A percentile compares a stretch with the other conserved stretches of the same genome.
Evolutionary conservation across 495 filamentous ascomycete species (phyloP).

Genomic region (Penicillium antarcticum): DNA sequence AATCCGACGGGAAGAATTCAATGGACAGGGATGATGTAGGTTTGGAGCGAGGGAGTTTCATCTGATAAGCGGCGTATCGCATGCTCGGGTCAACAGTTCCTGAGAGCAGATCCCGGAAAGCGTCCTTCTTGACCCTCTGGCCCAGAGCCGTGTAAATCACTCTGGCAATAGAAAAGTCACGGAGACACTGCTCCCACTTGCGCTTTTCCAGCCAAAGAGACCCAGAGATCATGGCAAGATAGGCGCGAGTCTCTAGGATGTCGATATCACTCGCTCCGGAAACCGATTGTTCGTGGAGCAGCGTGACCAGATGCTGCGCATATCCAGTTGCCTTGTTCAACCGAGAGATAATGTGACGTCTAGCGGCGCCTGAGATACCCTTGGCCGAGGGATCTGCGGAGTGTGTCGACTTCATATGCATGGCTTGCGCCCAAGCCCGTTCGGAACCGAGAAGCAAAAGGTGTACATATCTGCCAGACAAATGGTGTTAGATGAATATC

Average conservation of each 20-base stretch:
- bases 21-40: constrained; percentile 74
- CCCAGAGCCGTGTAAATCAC: constrained; percentile 79
- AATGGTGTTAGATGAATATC: background rate
- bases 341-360: constrained; percentile 83
- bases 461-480: constrained; percentile 62
- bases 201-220: constrained; percentile 80
- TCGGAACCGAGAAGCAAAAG: constrained; percentile 82
- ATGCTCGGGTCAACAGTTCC: constrained; percentile 90
- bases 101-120: constrained; percentile 80
- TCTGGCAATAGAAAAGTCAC: constrained; percentile 68
- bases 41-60: constrained; percentile 77
- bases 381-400: constrained; percentile 67
- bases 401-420: constrained; percentile 86
- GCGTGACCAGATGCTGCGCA: constrained; percentile 63
- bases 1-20: constrained; percentile 65
- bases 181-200: constrained; percentile 76
- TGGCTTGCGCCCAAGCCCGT: constrained; percentile 93
- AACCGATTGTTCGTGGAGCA: constrained; percentile 55
- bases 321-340: constrained; percentile 72
- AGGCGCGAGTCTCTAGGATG: constrained; percentile 83
- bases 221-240: constrained; percentile 69
- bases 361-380: constrained; percentile 71
- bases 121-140: constrained; percentile 60
- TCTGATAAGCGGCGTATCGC: constrained; percentile 89
- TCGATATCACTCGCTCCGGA: constrained; percentile 67